Conservation (phyloP, 331 rosid species). For the Quercus lobata region DNA sequence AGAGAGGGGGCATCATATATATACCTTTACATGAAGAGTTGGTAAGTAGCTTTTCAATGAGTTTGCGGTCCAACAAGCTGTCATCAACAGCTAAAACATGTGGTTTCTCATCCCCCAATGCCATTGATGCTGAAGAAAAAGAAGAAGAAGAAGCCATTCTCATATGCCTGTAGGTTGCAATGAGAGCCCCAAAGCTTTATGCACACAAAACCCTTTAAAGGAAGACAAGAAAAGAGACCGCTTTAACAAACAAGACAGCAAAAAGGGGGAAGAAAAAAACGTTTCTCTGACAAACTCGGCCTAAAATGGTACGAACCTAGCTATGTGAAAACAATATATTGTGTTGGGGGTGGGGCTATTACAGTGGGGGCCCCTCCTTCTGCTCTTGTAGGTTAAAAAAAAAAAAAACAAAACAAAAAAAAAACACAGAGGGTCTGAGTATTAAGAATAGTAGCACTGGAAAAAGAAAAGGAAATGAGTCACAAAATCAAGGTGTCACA, state of each 20-base stretch:
- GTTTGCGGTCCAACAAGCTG: conserved; percentile 20
- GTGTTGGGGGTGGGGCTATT: not conserved
- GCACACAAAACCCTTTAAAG: not conserved
- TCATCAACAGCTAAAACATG: conserved; percentile 33
- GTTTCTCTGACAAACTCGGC: not conserved
- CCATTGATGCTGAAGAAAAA: not conserved
- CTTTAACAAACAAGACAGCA: not conserved
- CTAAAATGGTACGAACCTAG: not conserved
- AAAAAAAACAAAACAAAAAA: not conserved
- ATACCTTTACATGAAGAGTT: conserved; percentile 28
- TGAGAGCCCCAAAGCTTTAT: not conserved
- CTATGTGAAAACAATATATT: not conserved
- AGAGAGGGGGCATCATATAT: not conserved
- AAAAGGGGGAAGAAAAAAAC: not conserved
- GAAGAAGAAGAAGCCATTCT: not conserved
- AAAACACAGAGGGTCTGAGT: not conserved
- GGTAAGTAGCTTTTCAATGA: conserved; percentile 21
- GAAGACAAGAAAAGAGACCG: not conserved
- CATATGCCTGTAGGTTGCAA: not conserved
- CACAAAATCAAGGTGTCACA: conserved; percentile 10
- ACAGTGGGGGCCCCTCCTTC: not conserved
- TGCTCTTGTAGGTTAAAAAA: not conserved
- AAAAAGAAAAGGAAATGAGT: not conserved
- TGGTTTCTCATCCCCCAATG: conserved; percentile 15
- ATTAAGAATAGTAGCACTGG: not conserved